Conservation (phyloP, 306 rosid genomes). For the Gynostemma pentaphyllum region DNA sequence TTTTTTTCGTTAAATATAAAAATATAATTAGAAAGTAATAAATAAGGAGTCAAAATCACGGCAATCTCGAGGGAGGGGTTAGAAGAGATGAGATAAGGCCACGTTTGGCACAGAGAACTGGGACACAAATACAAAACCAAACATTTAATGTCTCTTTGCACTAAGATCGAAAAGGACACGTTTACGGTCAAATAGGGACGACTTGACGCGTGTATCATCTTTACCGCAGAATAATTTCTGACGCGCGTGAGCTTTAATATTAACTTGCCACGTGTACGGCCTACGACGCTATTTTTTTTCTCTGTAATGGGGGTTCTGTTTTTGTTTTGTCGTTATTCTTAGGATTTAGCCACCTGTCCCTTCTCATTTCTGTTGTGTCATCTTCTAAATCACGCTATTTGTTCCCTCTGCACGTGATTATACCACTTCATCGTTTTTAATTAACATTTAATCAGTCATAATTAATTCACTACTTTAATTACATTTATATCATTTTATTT, state of each 20-base stretch:
- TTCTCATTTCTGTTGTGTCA: background rate
- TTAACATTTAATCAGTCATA: no score
- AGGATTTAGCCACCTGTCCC: slow-evolving; percentile 4
- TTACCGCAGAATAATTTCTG: background rate
- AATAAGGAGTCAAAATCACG: background rate
- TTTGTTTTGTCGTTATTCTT: background rate
- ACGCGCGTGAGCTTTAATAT: background rate
- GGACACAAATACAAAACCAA: background rate
- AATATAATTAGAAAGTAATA: background rate
- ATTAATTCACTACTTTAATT: no score
- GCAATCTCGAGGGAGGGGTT: background rate
- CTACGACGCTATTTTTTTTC: background rate
- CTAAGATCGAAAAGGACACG: background rate
- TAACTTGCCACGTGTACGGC: background rate
- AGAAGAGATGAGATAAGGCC: background rate
- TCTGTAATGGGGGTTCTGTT: background rate
- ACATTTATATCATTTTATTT: no score
- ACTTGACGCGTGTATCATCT: background rate
- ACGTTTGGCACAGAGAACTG: background rate
- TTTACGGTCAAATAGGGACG: background rate
- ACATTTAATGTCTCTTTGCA: background rate
- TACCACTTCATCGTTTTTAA: background rate
- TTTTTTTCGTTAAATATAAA: no score
- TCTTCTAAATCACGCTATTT: background rate
- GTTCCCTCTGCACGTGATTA: background rate